Evolutionary conservation across 2,329 filamentous ascomycete species (phyloP).

Genomic region (Emergomyces pasteurianus): DNA sequence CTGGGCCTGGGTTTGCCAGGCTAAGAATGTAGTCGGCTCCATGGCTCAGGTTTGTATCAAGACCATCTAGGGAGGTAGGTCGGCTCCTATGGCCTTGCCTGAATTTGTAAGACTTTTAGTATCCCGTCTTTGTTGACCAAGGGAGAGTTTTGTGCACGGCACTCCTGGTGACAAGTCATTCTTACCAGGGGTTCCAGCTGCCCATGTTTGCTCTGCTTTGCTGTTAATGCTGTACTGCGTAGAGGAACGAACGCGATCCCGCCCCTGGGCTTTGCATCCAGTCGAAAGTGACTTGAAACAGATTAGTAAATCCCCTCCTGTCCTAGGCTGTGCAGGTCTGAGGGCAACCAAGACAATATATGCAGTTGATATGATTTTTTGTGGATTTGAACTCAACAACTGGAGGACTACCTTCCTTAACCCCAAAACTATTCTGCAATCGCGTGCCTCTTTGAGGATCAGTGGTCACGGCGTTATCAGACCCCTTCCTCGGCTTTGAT

Average conservation of each 20-base stretch:
- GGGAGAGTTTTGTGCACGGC: background rate
- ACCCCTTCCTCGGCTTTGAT: background rate
- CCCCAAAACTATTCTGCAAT: no score
- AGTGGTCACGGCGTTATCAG: no score
- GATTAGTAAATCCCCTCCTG: background rate
- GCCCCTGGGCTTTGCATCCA: background rate
- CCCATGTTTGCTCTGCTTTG: background rate
- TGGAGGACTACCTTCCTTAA: background rate
- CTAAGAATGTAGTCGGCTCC: no score
- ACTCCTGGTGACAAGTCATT: background rate
- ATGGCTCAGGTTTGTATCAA: no score
- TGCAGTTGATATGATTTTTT: background rate
- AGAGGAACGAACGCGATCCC: background rate
- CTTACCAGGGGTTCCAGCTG: background rate
- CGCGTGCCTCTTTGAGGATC: background rate
- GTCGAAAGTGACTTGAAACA: background rate
- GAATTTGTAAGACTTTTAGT: background rate
- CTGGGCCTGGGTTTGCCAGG: background rate
- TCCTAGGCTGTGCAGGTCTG: background rate
- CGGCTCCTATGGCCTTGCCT: no score
- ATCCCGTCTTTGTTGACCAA: background rate
- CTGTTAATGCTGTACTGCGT: background rate
- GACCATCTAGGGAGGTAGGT: no score
- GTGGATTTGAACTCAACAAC: background rate
- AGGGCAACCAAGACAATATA: background rate